Evolutionary conservation across 495 filamentous ascomycete genomes (phyloP).

Genomic region (Hypoxylon cercidicola): DNA sequence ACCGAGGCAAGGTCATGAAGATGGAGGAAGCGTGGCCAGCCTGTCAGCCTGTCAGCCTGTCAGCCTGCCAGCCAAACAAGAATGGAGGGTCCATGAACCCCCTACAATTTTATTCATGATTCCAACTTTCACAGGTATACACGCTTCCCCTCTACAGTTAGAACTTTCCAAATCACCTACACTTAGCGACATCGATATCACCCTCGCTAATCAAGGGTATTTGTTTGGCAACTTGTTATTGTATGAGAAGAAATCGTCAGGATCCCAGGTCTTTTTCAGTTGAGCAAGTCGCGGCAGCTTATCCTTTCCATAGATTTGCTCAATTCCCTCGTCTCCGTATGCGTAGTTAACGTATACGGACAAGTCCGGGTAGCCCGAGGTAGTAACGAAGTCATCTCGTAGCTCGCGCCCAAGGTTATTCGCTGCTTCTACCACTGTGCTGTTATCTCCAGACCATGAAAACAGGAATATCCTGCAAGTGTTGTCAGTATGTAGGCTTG

Average conservation of each 20-base stretch:
- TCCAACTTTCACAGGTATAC: too few species aligned
- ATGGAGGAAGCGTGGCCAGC: too few species aligned
- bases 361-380: slow-evolving; percentile 41
- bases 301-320: slow-evolving; percentile 33
- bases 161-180: too few species aligned
- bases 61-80: too few species aligned
- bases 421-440: not conserved
- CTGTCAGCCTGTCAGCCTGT: too few species aligned
- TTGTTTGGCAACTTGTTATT: slow-evolving; percentile 27
- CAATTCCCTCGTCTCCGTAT: slow-evolving; percentile 50
- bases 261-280: slow-evolving; percentile 48
- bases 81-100: too few species aligned
- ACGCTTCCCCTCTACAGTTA: too few species aligned
- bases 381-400: slow-evolving; percentile 30
- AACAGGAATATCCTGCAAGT: too few species aligned
- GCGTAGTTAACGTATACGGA: slow-evolving; percentile 50
- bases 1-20: too few species aligned
- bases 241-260: slow-evolving; percentile 39
- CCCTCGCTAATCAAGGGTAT: not conserved
- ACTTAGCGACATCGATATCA: too few species aligned
- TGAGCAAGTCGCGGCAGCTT: slow-evolving; percentile 44
- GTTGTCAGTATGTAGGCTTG: too few species aligned
- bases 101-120: too few species aligned
- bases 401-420: slow-evolving; percentile 2
- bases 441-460: not conserved